Evolutionary conservation across 768 basidiomycete species (phyloP).

Genomic region (Aureoboletus auriporus): DNA sequence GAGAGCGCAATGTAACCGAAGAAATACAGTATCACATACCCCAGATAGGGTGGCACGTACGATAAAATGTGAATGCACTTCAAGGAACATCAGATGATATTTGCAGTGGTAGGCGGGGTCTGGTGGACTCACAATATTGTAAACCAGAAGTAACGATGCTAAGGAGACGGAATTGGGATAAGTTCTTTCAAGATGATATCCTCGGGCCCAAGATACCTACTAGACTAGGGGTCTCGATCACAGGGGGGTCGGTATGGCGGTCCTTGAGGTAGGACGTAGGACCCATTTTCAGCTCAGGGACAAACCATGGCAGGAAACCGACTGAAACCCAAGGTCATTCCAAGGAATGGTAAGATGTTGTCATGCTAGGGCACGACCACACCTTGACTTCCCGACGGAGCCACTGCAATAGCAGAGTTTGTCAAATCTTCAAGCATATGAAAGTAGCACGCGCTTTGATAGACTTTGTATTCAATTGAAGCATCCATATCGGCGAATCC

Average conservation of each 20-base stretch:
- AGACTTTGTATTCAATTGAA: background rate
- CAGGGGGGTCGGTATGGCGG: background rate
- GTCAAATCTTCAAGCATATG: too few species aligned
- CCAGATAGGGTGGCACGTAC: conserved; percentile 6
- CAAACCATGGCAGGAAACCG: conserved; percentile 22
- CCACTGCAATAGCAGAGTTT: conserved; percentile 5
- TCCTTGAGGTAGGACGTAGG: conserved; percentile 13
- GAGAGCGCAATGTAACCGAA: background rate
- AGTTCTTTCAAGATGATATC: background rate
- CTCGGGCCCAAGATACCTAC: conserved; percentile 4
- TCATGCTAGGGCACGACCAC: conserved; percentile 16
- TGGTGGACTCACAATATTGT: conserved; percentile 2
- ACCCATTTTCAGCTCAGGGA: conserved; percentile 25
- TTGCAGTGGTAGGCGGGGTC: too few species aligned
- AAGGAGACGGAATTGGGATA: background rate
- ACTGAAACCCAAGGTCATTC: conserved; percentile 20
- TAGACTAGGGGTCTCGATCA: conserved; percentile 9
- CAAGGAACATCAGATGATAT: too few species aligned
- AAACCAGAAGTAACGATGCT: background rate
- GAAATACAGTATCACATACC: background rate
- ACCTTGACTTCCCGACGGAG: conserved; percentile 21
- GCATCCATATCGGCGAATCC: background rate
- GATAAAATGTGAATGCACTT: conserved; percentile 4
- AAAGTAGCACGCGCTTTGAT: background rate
- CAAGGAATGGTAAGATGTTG: conserved; percentile 22